Base-by-base conservation (phyloP, 495 filamentous ascomycete genomes). In the Podospora bellae-mahoneyi region DNA sequence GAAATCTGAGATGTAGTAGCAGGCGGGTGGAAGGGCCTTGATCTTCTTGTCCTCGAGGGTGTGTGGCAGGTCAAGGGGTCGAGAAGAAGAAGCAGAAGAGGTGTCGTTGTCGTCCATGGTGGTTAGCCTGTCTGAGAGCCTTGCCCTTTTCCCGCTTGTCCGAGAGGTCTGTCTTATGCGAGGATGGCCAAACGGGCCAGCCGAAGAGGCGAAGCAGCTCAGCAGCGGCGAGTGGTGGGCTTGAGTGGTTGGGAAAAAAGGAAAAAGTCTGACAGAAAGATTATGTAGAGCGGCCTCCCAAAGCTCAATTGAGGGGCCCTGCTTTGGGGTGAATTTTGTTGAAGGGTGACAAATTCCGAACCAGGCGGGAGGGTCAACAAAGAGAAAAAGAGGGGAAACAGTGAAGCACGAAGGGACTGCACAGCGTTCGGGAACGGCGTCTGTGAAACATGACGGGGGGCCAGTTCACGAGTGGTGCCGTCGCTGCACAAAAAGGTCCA, bases 1-100 rank as follows among this genome's bases (percentile, higher is more conserved):
- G 80, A 99, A 97, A 75, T 93, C 85, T 3, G 93, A 82, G 60
- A 98, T 91, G 78, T 97, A 98, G 80, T 90, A 97, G 67, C 90
- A 88, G 58, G 86, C 81, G 1, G 84, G 75, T 1, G 92, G 92
- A 16, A 94, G 82, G 18, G 73, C 71, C 1, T 80, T 69, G 64
- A 95, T 88, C 71, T 81, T 83, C 65, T 76, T 82, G 19, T 81
- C 75, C 68, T 88, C 77, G 32, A 88, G 81, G 64, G 76, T 82
- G 23, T 73, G 55, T 13, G 83, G 81, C 7, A 83, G 75, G 0
- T 62, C 68, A 30, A 77, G 44, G n/a, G 55, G 55, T 26, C 18
- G 55, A 18, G 55, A 58, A 34, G 62, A 39, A 53, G 64, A 44
- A 7, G 30, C 7, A 5, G 30, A 32, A 7, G 30, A 32, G 30